These are phyloP conservation scores for Plasmodium coatneyi DNA, from an alignment of 169 alveolate genomes.

Conservation along the genomic window DNA sequence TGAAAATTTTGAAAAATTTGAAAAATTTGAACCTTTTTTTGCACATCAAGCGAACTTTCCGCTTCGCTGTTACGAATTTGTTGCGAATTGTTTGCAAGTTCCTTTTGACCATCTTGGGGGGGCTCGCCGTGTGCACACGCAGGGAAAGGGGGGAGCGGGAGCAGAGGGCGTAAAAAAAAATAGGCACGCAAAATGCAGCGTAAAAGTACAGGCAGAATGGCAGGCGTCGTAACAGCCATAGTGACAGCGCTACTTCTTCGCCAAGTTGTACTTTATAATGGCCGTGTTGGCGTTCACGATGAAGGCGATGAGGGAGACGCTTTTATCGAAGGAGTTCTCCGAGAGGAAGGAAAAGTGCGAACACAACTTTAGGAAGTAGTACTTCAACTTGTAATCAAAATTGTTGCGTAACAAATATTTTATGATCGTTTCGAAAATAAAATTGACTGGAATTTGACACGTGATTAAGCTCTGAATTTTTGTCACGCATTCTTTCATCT, in stretches of 20 bases:
- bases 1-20: too few species aligned
- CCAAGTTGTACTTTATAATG: constrained; percentile 31
- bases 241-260: background rate
- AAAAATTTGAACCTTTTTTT: too few species aligned
- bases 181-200: background rate
- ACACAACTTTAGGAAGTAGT: constrained; percentile 22
- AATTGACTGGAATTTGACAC: constrained; percentile 67
- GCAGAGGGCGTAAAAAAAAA: background rate
- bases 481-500: constrained; percentile 64
- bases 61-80: background rate
- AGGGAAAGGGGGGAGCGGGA: background rate
- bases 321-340: constrained; percentile 53
- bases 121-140: background rate
- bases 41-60: too few species aligned
- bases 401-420: constrained; percentile 45
- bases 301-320: constrained; percentile 68
- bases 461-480: constrained; percentile 60
- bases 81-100: background rate
- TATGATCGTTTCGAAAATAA: constrained; percentile 45
- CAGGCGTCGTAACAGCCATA: too few species aligned
- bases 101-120: background rate
- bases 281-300: constrained; percentile 68
- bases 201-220: background rate
- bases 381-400: constrained; percentile 18
- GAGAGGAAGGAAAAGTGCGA: constrained; percentile 61